Conservation (phyloP, 2,329 filamentous ascomycete species). For the Ceratocystiopsis sp. region DNA sequence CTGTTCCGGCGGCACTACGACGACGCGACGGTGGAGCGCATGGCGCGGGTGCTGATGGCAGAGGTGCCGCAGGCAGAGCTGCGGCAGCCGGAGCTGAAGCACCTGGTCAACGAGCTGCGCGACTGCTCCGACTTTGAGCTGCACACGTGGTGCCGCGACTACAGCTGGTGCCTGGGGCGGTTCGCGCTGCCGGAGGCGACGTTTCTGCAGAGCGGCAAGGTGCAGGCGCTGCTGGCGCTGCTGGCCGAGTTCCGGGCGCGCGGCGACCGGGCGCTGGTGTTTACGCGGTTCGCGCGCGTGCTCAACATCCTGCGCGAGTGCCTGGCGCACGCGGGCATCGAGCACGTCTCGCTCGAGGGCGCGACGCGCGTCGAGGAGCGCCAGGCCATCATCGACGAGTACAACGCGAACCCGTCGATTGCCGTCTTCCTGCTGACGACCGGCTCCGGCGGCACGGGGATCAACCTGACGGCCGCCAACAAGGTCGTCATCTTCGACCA, state of each 20-base stretch:
- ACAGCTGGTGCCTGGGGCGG: slow-evolving; percentile 31
- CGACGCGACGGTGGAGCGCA: slow-evolving; percentile 56
- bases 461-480: slow-evolving; percentile 90
- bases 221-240: slow-evolving; percentile 62
- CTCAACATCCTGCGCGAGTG: slow-evolving; percentile 82
- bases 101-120: slow-evolving; percentile 38
- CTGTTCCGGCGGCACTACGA: slow-evolving; percentile 71
- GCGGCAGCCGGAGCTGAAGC: slow-evolving; percentile 31
- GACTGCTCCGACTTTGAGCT: slow-evolving; percentile 46
- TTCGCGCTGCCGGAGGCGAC: slow-evolving; percentile 37
- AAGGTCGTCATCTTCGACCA: slow-evolving; percentile 97
- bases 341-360: slow-evolving; percentile 76
- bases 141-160: slow-evolving; percentile 48
- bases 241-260: slow-evolving; percentile 56
- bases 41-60: slow-evolving; percentile 54
- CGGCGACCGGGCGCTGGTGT: slow-evolving; percentile 76
- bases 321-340: slow-evolving; percentile 52
- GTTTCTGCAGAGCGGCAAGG: slow-evolving; percentile 59
- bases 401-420: slow-evolving; percentile 58
- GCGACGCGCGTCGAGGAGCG: slow-evolving; percentile 65
- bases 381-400: slow-evolving; percentile 76
- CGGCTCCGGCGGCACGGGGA: slow-evolving; percentile 86
- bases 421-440: slow-evolving; percentile 88
- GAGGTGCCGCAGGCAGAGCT: slow-evolving; percentile 42
- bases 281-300: slow-evolving; percentile 83